Base-by-base conservation (phyloP, 2,329 filamentous ascomycete genomes). In the Thielaviopsis populi region DNA sequence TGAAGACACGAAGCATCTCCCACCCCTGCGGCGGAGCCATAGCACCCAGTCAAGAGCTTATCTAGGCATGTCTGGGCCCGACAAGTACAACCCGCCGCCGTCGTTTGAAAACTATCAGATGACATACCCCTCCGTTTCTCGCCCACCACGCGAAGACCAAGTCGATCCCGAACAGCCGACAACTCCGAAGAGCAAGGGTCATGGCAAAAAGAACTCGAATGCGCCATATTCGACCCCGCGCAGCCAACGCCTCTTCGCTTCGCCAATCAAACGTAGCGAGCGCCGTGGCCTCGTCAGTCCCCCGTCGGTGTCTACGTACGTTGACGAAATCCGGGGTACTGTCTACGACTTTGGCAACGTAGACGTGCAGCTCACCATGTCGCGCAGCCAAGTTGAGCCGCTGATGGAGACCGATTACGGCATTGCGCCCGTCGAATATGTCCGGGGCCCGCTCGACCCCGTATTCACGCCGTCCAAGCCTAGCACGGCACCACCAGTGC, bases 391-490 rank as follows among this genome's bases (percentile, higher is more conserved):
- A 6, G 59, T 66, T 24, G 62, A 65, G 42, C 62, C 64, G 24
- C 48, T 62, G n/a, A 13, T 62, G 17, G 66, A 67, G 10, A 67
- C 66, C 40, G 69, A 71, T 48, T 69, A 72, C 63, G 68, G 66
- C 8, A 69, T 72, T 19, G 59, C 68, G 40, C 68, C 67, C 41
- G 66, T 66, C 30, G 67, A 68, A 22, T 68, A 66, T 10, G 65
- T 68, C 7, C 67, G 69, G 2, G 73, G 71, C 13, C 67, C 73
- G 19, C 69, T 72, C 7, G 73, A 74, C 30, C 73, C 75, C 8
- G 69, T 73, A 24, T 76, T 81, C 64, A 76, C 74, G 3, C 80
- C 80, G 27, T 82, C 80, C 0, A 76, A 75, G 63, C 79, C 79
- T 3, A 79, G 74, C 53, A 71, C 74, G 11, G 73, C 75, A 15